Base-by-base conservation (phyloP, 345 rosid genomes). In the Euphorbia lathyris region DNA sequence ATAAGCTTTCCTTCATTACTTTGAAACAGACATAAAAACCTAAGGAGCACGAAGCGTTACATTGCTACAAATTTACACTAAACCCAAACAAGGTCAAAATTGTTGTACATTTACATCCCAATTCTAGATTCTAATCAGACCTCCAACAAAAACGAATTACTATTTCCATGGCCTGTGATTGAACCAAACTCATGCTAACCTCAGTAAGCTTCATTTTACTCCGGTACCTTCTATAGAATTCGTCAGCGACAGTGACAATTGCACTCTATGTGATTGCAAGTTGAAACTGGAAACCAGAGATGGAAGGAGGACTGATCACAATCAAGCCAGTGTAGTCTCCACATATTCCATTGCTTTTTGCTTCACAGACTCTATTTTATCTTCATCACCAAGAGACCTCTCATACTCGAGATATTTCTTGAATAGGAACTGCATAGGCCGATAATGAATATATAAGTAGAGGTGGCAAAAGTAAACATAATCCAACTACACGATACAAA, bases 341-440 rank as follows among this genome's bases (percentile, higher is more conserved):
- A 86, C 97, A 22, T 91, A 90, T 63, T 88, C 90, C 89, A 87
- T 85, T 1, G 99, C 99, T 76, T 87, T 94, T 74, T 64, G 88
- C 75, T 88, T 92, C 71, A 92, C 98, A n/a, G 79, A 80, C 74
- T 88, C 88, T 0, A 88, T 74, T 63, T 82, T 79, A 74, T 81
- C 88, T 38, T 82, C 91, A 26, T 87, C 91, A 3, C 89, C 94
- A 19, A 5, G 25, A 36, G 85, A 75, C 75, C 82, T 90, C 83
- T 95, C 99, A 40, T 73, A 92, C 78, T 79, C 86, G 0, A 92
- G 87, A 76, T 84, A 95, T 83, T 92, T 92, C 86, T 87, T 92
- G 78, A 95, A 95, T 75, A 95, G 81, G 77, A 90, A 95, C 98
- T 94, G 90, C 76, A 69, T 69, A 67, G 22, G 16, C 16, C 60